Base-by-base conservation (phyloP, 257 asterid genomes). In the Paraleonurus japonicus region DNA sequence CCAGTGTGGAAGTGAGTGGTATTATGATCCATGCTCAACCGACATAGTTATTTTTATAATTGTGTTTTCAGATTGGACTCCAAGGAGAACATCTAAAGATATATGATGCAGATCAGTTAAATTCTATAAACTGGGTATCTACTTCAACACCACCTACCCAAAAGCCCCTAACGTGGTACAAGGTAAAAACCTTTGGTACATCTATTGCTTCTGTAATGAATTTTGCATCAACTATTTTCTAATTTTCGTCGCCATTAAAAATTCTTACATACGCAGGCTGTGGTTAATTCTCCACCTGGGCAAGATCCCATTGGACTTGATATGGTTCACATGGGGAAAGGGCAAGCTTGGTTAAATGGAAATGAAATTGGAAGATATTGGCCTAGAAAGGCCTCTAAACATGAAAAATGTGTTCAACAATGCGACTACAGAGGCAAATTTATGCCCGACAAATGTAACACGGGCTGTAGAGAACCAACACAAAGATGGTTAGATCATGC, bases 81-180 rank as follows among this genome's bases (percentile, higher is more conserved):
- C 83, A 76, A 76, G 98, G 98, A 74, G 98, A 92, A 74, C 79
- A 78, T 65, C 67, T 84, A 50, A 83, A 75, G 79, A 75, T 92
- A 72, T 87, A 83, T 48, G 85, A 88, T 78, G 47, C 73, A 19
- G 74, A 81, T 55, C 72, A 79, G 65, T 71, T 77, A 53, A 86
- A 73, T 61, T 84, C 82, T 43, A 82, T 81, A 61, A 84, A 79
- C 45, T 89, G 98, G 96, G 85, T 59, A 41, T 71, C 89, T n/a
- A 84, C 86, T 80, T 79, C 85, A 35, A 75, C 70, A 58, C 96
- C 96, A 69, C 96, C 96, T 58, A 87, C 82, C 76, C 85, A 81
- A n/a, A 96, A 85, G 67, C 87, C 96, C 73, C 91, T 92, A 28
- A 92, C 95, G 70, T 92, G 98, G 98, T 92, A 92, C 86, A 92